Evolutionary conservation across 2,329 filamentous ascomycete species (phyloP).

Genomic region (Fusarium praegraminearum): DNA sequence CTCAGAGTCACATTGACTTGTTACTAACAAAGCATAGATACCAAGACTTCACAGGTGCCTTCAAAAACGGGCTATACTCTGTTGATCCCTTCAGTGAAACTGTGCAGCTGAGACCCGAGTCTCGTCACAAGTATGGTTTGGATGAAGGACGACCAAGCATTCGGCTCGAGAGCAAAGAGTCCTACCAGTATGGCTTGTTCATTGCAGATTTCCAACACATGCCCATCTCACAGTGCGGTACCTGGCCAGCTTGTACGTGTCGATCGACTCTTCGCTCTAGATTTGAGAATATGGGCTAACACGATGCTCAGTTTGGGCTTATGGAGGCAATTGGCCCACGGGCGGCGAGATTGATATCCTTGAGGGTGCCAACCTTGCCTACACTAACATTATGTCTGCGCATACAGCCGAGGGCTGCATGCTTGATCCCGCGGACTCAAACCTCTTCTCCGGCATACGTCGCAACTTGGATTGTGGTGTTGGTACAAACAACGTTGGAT

Average conservation of each 20-base stretch:
- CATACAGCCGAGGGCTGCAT: constrained; percentile 63
- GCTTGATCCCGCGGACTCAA: constrained; percentile 36
- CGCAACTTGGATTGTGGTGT: constrained; percentile 54
- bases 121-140: constrained; percentile 52
- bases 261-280: not conserved
- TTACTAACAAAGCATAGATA: constrained; percentile 53
- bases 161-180: constrained; percentile 72
- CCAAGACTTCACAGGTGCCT: constrained; percentile 57
- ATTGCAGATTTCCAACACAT: constrained; percentile 80
- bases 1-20: constrained; percentile 14
- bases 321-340: constrained; percentile 68
- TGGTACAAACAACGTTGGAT: constrained; percentile 57
- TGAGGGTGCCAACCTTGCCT: constrained; percentile 74
- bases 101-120: constrained; percentile 62
- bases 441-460: constrained; percentile 46
- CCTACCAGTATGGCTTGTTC: constrained; percentile 75
- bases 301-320: constrained; percentile 61
- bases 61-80: constrained; percentile 56
- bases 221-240: constrained; percentile 76
- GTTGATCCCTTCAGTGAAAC: constrained; percentile 56
- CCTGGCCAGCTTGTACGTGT: constrained; percentile 76
- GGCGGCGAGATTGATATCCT: constrained; percentile 78
- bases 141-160: constrained; percentile 68
- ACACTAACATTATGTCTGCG: constrained; percentile 70
- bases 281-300: constrained; percentile 16